These are phyloP conservation scores for Nymphaea thermarum DNA, from an alignment of 164 flowering plant species.

Conservation along the genomic window DNA sequence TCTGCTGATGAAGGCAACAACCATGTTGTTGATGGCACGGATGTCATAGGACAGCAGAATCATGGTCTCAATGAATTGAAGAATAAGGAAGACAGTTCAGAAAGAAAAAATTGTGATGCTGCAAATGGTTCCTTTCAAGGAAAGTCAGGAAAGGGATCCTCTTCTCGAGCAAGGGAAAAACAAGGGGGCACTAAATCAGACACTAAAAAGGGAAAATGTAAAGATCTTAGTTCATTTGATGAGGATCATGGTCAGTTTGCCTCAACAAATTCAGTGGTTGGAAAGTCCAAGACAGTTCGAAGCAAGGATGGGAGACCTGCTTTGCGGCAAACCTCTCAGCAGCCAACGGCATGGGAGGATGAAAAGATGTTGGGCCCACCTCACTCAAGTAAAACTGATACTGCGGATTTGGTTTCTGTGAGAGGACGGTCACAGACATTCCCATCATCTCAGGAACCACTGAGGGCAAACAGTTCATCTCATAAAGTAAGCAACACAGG, in stretches of 20 bases:
- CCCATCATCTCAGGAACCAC: conserved; percentile 27
- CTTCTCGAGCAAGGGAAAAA: conserved; percentile 41
- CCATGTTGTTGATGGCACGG: conserved; percentile 17
- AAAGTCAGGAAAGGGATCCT: conserved; percentile 38
- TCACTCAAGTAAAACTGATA: conserved; percentile 25
- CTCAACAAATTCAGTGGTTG: conserved; percentile 3
- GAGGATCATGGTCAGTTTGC: conserved; percentile 12
- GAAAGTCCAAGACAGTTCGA: conserved; percentile 14
- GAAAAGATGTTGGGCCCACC: conserved; percentile 27
- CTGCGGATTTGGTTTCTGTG: conserved; percentile 17
- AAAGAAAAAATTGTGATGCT: conserved; percentile 17
- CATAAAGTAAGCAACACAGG: conserved; percentile 30
- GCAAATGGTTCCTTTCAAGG: conserved; percentile 28
- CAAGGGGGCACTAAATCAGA: conserved; percentile 24
- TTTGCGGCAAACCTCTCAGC: conserved; percentile 14
- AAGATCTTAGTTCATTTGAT: conserved; percentile 21
- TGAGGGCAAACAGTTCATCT: conserved; percentile 2
- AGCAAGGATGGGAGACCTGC: conserved; percentile 18
- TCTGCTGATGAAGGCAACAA: conserved; percentile 4
- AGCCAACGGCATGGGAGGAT: conserved; percentile 12
- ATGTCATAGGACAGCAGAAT: conserved; percentile 14
- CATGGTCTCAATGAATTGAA: conserved; percentile 13
- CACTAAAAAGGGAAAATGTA: conserved; percentile 20
- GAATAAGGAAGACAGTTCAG: conserved; percentile 22
- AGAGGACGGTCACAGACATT: conserved; percentile 24